Evolutionary conservation across 1,284 basidiomycete genomes (phyloP).

Genomic region (Naganishia sp.): DNA sequence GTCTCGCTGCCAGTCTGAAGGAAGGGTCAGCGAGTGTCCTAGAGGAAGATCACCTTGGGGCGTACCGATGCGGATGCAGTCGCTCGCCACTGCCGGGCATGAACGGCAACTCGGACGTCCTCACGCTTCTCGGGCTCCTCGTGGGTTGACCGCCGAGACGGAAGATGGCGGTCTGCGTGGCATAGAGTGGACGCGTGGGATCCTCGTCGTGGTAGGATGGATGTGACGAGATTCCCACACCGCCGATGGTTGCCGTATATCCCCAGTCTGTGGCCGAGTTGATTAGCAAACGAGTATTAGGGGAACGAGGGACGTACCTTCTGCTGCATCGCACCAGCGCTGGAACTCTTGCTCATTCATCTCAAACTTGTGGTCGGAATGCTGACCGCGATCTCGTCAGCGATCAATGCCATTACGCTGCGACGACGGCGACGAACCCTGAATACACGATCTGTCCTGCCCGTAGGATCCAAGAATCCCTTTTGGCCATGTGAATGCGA

Average conservation of each 20-base stretch:
- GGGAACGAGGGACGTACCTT: slow-evolving; percentile 49
- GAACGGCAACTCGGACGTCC: slow-evolving; percentile 50
- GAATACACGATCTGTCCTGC: slow-evolving; percentile 62
- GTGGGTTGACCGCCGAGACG: slow-evolving; percentile 48
- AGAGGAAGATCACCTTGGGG: too few species aligned
- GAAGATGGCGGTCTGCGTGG: slow-evolving; percentile 74
- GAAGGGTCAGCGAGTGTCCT: not conserved
- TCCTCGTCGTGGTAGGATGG: slow-evolving; percentile 51
- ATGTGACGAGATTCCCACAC: slow-evolving; percentile 50
- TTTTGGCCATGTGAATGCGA: slow-evolving; percentile 33
- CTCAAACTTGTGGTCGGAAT: slow-evolving; percentile 89
- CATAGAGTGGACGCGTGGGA: slow-evolving; percentile 56
- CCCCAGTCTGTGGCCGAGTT: slow-evolving; percentile 15
- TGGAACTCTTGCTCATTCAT: slow-evolving; percentile 81
- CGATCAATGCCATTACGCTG: not conserved
- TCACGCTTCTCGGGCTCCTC: slow-evolving; percentile 52
- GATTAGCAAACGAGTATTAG: not conserved
- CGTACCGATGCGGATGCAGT: slow-evolving; percentile 39
- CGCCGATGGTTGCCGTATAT: slow-evolving; percentile 51
- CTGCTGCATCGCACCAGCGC: slow-evolving; percentile 69
- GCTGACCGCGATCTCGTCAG: slow-evolving; percentile 33
- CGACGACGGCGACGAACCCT: slow-evolving; percentile 46
- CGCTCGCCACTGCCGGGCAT: slow-evolving; percentile 46
- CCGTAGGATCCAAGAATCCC: slow-evolving; percentile 74
- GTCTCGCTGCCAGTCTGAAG: slow-evolving; percentile 59